Evolutionary conservation across 441 rosid genomes (phyloP), one percentile per base, ranked within the genome.

Genomic region (Adansonia madagascariensis): DNA sequence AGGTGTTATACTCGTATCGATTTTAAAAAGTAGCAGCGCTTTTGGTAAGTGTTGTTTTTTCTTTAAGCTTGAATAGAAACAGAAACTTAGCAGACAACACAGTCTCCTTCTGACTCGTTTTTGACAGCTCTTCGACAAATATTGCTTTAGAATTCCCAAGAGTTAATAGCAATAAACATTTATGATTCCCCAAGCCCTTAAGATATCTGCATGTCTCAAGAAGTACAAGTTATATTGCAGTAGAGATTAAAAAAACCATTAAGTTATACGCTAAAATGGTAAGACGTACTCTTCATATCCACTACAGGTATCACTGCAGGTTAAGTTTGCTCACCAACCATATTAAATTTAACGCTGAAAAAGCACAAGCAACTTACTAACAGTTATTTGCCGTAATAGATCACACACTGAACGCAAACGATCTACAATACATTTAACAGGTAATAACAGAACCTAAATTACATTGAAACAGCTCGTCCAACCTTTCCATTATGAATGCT

Each of bases 401-500:
- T 12, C 35, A 17, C 20, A 43, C 6, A 41, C 52, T 17, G 10
- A 20, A 72, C n/a, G 12, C 9, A 15, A 8, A 56, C 39, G 3
- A 57, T 59, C 39, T 70, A 10, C 41, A 18, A 46, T 57, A 62
- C 62, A 53, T 71, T 63, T 17, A 50, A 43, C 41, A 17, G 60
- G n/a, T 41, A 60, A 63, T 6, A 44, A 56, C 66, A 60, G 68
- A 49, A 66, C 61, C 56, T 20, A 75, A 57, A 76, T 82, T 70
- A 71, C 41, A 75, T 17, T 18, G 81, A 78, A 80, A 78, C 72
- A 50, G 81, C 80, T 77, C 20, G 77, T 57, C 84, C 85, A 74
- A 10, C 27, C 65, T 75, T 15, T 76, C 75, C 85, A 49, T 81
- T 75, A 72, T 91, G 95, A 44, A 92, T 84, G 8, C 44, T 80